Percentiles rank a stretch among this genome's conserved stretches.
Evolutionary conservation across 2,329 filamentous ascomycete species (phyloP).

Genomic region (Polytolypa hystricis): DNA sequence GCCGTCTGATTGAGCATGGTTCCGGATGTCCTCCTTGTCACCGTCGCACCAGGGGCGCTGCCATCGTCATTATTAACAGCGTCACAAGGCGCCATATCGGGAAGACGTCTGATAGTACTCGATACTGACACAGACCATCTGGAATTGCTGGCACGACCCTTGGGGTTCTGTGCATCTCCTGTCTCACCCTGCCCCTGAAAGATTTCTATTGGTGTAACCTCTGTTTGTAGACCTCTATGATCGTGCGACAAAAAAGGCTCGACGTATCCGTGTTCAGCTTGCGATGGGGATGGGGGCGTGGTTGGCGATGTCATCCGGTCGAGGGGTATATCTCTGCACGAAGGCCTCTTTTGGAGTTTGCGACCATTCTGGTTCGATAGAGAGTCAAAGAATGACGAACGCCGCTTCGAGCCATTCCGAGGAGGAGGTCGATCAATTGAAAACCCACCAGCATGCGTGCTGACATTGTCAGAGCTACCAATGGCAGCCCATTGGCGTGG

Average conservation of each 20-base stretch:
- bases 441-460: background rate
- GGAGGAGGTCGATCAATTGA: background rate
- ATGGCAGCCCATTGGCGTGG: conserved; percentile 3
- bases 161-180: no score
- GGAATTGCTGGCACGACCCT: no score
- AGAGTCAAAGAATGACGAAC: background rate
- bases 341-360: background rate
- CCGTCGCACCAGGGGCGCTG: background rate
- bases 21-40: conserved; percentile 1
- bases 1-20: background rate
- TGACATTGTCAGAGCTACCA: background rate
- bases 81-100: no score
- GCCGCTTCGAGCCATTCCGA: background rate
- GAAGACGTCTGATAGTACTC: no score
- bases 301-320: background rate
- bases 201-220: no score
- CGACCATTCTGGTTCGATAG: conserved; percentile 1
- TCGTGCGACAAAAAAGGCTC: no score
- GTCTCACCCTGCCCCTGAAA: no score
- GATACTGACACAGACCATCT: no score
- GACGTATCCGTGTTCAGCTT: no score
- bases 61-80: no score
- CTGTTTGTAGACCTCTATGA: no score
- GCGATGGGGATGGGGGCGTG: no score
- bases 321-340: conserved; percentile 1